These are phyloP conservation scores for Colletotrichum melonis DNA, from an alignment of 2,329 filamentous ascomycete genomes.

Conservation along the genomic window DNA sequence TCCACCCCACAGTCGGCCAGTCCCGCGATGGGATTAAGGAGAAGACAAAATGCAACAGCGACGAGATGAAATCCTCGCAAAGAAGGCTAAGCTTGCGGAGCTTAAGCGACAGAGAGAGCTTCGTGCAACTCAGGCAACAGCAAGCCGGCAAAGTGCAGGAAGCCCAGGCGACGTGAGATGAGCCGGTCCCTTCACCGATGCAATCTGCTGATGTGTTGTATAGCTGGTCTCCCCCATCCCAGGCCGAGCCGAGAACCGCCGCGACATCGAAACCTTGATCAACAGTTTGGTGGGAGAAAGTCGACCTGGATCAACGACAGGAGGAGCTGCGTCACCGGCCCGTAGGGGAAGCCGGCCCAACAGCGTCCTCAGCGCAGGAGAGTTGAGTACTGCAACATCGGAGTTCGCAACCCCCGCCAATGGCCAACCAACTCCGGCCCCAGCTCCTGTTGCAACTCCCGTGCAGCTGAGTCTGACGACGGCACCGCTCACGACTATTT, in stretches of 20 bases:
- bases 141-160: slow-evolving; percentile 75
- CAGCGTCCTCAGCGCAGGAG: slow-evolving; percentile 85
- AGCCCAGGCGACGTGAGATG: slow-evolving; percentile 76
- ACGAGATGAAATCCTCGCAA: slow-evolving; percentile 95
- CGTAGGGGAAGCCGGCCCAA: slow-evolving; percentile 81
- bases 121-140: slow-evolving; percentile 79
- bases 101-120: slow-evolving; percentile 92
- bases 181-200: slow-evolving; percentile 24
- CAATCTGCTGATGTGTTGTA: slow-evolving; percentile 20
- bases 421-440: slow-evolving; percentile 49
- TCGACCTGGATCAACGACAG: slow-evolving; percentile 75
- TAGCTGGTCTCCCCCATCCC: slow-evolving; percentile 74
- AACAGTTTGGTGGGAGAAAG: slow-evolving; percentile 85
- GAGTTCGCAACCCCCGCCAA: slow-evolving; percentile 64
- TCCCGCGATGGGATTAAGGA: slow-evolving; percentile 61
- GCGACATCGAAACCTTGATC: slow-evolving; percentile 88
- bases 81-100: slow-evolving; percentile 96
- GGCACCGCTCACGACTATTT: slow-evolving; percentile 79
- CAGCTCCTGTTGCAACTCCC: slow-evolving; percentile 49
- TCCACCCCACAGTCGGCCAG: slow-evolving; percentile 38
- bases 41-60: slow-evolving; percentile 76
- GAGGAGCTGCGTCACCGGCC: slow-evolving; percentile 73
- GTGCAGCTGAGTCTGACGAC: slow-evolving; percentile 77
- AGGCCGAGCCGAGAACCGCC: slow-evolving; percentile 74
- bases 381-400: slow-evolving; percentile 80